Conservation (phyloP, 148 eudicot genomes). For the Salicornia ramosissima region DNA sequence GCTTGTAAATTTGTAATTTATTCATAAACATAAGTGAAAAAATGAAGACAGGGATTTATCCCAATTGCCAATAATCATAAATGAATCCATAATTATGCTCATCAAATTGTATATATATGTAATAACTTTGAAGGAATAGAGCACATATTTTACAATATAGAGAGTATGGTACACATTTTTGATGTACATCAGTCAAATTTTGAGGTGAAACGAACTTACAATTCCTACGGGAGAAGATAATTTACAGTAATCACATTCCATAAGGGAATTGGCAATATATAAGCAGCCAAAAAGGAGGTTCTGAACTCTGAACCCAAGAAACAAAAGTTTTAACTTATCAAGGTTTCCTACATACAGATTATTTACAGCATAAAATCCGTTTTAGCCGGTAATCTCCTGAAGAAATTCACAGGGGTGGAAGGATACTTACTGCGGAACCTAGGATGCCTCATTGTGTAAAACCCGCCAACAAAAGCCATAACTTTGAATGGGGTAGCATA, state of each 20-base stretch:
- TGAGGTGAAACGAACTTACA: neutral
- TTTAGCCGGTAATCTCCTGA: conserved; percentile 62
- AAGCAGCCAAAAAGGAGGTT: neutral
- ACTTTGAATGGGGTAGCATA: conserved; percentile 56
- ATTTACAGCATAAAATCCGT: conserved; percentile 71
- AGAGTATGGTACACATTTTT: neutral
- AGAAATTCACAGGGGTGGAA: conserved; percentile 59
- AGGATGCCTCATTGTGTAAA: conserved; percentile 75
- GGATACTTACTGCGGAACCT: conserved; percentile 59
- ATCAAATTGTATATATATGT: neutral
- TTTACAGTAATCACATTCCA: neutral
- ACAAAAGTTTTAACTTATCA: neutral
- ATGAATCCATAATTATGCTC: neutral
- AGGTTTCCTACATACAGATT: neutral
- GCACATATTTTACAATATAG: neutral
- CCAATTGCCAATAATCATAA: too few relatives aligned
- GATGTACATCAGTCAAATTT: neutral
- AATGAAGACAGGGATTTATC: too few relatives aligned
- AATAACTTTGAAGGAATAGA: neutral
- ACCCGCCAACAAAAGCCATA: conserved; percentile 37
- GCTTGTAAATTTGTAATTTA: too few relatives aligned
- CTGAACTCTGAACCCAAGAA: neutral
- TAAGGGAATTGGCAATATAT: conserved; percentile 8
- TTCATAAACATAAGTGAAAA: too few relatives aligned
- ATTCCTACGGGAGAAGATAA: neutral